phyloP scores from a whole-genome alignment of 2,329 filamentous ascomycete species.

The Myriangium duriaei region DNA sequence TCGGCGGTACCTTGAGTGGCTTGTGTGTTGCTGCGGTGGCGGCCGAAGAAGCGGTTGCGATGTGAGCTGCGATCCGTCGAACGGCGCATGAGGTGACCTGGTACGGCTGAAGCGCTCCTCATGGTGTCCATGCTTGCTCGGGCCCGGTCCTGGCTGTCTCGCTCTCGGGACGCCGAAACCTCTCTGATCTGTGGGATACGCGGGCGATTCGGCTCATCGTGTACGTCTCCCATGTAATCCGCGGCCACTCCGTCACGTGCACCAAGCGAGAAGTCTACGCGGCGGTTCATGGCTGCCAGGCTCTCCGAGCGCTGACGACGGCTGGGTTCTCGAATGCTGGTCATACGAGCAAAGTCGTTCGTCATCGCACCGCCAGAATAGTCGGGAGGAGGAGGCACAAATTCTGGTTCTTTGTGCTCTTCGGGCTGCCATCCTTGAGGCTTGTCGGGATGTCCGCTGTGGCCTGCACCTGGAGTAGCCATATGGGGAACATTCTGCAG shows the following conservation, averaged over 20 bases:
- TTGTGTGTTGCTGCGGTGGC: conserved; percentile 17
- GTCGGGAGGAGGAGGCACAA: conserved; percentile 25
- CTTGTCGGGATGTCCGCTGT: conserved; percentile 33
- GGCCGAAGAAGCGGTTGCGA: conserved; percentile 50
- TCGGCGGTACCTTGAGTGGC: conserved; percentile 14
- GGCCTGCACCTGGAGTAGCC: conserved; percentile 29
- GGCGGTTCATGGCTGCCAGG: conserved; percentile 44
- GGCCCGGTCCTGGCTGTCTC: conserved; percentile 19
- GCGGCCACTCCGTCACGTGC: conserved; percentile 47
- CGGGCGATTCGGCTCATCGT: conserved; percentile 40
- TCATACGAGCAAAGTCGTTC: conserved; percentile 15
- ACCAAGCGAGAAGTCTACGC: conserved; percentile 59
- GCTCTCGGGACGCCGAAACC: conserved; percentile 24
- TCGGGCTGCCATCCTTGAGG: conserved; percentile 25
- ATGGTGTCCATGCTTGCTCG: conserved; percentile 17
- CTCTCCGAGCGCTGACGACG: conserved; percentile 44
- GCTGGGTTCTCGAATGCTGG: conserved; percentile 17
- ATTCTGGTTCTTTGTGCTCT: conserved; percentile 28
- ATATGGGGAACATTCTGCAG: conserved; percentile 39
- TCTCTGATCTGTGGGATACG: conserved; percentile 30
- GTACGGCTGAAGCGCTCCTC: conserved; percentile 14
- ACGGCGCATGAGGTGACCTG: conserved; percentile 19
- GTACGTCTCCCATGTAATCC: conserved; percentile 53
- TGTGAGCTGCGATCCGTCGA: conserved; percentile 30
- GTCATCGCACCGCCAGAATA: conserved; percentile 10